phyloP scores from a whole-genome alignment of 2,329 filamentous ascomycete genomes.

The Fusarium oxysporum region DNA sequence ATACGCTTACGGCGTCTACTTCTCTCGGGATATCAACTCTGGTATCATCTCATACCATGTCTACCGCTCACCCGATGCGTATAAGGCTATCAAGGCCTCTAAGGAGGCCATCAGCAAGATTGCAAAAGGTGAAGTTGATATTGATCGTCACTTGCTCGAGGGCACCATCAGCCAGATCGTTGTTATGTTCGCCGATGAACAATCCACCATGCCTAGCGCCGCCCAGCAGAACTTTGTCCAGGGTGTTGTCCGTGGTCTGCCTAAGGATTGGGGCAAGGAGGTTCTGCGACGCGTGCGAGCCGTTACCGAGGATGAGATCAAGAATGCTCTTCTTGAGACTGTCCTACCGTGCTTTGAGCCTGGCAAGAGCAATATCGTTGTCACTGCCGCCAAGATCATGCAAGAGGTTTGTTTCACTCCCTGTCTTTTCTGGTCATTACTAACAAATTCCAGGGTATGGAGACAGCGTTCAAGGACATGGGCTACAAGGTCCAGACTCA shows the following conservation, averaged over 20 bases:
- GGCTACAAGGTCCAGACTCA: constrained; percentile 85
- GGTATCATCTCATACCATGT: constrained; percentile 87
- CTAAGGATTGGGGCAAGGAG: constrained; percentile 80
- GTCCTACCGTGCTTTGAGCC: constrained; percentile 85
- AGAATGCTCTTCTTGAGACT: constrained; percentile 76
- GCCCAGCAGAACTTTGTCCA: constrained; percentile 86
- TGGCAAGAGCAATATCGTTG: constrained; percentile 82
- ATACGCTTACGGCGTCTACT: constrained; percentile 88
- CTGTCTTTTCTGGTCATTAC: background rate
- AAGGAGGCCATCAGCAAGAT: constrained; percentile 80
- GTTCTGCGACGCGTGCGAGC: constrained; percentile 81
- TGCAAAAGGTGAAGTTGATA: constrained; percentile 74
- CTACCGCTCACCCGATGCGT: constrained; percentile 89
- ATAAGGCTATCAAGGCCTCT: constrained; percentile 84
- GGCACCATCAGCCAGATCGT: constrained; percentile 93
- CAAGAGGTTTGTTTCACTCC: constrained; percentile 73
- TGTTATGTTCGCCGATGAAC: constrained; percentile 85
- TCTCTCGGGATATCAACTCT: constrained; percentile 80
- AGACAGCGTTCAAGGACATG: constrained; percentile 76
- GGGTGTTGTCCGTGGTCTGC: constrained; percentile 80
- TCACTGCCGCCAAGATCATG: constrained; percentile 89
- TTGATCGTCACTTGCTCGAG: constrained; percentile 87
- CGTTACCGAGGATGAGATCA: constrained; percentile 82
- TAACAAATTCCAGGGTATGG: constrained; percentile 69
- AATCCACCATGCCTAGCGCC: constrained; percentile 84